phyloP scores from a whole-genome alignment of 2,329 filamentous ascomycete genomes.

The Colletotrichum theobromicola region DNA sequence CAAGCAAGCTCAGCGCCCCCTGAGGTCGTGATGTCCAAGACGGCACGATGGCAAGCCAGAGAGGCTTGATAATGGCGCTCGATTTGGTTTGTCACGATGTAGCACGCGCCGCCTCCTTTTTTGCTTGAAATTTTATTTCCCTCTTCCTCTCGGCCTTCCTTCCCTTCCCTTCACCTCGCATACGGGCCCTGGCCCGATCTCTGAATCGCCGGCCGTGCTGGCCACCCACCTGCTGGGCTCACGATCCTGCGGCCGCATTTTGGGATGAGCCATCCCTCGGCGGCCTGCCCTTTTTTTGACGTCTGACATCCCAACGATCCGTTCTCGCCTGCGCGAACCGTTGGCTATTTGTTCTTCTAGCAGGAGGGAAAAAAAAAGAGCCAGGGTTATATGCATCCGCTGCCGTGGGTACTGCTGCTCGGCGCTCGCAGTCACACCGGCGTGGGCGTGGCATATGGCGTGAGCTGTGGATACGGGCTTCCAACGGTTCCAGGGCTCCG shows the following conservation, averaged over 20 bases:
- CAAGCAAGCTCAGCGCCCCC: not conserved
- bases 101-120: not conserved
- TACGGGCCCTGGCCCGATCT: not conserved
- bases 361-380: not conserved
- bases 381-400: not conserved
- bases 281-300: not conserved
- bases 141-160: not conserved
- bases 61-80: not conserved
- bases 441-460: slow-evolving; percentile 9
- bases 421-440: slow-evolving; percentile 4
- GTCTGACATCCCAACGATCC: not conserved
- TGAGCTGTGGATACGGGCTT: slow-evolving; percentile 8
- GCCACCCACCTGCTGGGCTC: not conserved
- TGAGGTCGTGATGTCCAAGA: not conserved
- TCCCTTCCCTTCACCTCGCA: not conserved
- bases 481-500: not conserved
- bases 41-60: not conserved
- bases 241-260: not conserved
- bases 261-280: not conserved
- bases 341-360: not conserved
- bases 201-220: not conserved
- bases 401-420: slow-evolving; percentile 3
- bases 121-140: not conserved
- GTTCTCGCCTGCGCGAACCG: not conserved
- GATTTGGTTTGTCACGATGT: not conserved